Evolutionary conservation across 768 basidiomycete genomes (phyloP).

Genomic region (Amanita jacksonii): DNA sequence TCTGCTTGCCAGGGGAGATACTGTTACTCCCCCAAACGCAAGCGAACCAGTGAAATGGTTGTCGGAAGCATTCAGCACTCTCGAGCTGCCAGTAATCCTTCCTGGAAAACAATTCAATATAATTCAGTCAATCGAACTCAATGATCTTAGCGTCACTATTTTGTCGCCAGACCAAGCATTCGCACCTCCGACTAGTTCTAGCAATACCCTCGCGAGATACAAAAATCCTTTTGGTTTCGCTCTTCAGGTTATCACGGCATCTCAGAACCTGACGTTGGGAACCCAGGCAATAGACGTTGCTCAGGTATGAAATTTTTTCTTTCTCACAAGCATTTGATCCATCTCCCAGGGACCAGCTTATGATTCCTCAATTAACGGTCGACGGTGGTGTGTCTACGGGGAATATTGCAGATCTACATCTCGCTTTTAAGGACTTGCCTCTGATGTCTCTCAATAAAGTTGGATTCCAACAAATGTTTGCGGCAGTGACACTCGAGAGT

Average conservation of each 20-base stretch:
- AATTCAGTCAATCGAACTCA: constrained; percentile 52
- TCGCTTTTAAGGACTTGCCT: constrained; percentile 48
- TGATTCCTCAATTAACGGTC: constrained; percentile 36
- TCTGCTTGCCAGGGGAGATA: constrained; percentile 45
- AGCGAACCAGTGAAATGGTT: constrained; percentile 49
- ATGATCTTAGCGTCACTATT: constrained; percentile 48
- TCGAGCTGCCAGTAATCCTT: constrained; percentile 50
- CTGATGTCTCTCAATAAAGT: constrained; percentile 44
- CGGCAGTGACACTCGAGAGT: constrained; percentile 42
- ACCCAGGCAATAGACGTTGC: constrained; percentile 41
- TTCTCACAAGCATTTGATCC: not conserved
- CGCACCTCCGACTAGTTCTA: constrained; percentile 50
- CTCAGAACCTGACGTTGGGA: constrained; percentile 44
- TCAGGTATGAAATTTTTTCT: constrained; percentile 27
- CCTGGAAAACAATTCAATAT: constrained; percentile 53
- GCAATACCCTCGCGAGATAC: constrained; percentile 45
- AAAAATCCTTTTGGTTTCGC: constrained; percentile 74
- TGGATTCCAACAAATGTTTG: constrained; percentile 49
- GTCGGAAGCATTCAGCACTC: constrained; percentile 58
- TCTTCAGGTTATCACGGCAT: constrained; percentile 49
- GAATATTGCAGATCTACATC: constrained; percentile 47
- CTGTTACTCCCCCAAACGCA: constrained; percentile 50
- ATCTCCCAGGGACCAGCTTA: constrained; percentile 26
- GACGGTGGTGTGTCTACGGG: constrained; percentile 63
- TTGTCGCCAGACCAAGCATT: constrained; percentile 43